Evolutionary conservation across 495 filamentous ascomycete species (phyloP).

Genomic region (Pseudomonodictys pantanalensis): DNA sequence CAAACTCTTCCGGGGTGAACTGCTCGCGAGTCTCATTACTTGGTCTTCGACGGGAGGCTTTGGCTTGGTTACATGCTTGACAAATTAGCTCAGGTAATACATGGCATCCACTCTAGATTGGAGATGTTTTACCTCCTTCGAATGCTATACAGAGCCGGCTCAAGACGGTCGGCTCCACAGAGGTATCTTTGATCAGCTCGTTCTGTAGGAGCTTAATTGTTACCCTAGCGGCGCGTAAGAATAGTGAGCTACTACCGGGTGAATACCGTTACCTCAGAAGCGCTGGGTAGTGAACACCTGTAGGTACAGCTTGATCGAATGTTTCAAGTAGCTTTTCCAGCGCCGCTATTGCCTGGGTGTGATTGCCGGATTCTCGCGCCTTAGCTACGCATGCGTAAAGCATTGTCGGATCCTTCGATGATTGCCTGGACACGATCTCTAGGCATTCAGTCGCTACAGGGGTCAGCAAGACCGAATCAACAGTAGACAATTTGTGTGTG

Average conservation of each 20-base stretch:
- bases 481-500: not conserved
- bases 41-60: constrained; percentile 36
- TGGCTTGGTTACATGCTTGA: constrained; percentile 47
- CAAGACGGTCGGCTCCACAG: not conserved
- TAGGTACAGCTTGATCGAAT: constrained; percentile 49
- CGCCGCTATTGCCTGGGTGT: constrained; percentile 53
- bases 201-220: constrained; percentile 58
- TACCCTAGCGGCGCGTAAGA: constrained; percentile 37
- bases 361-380: constrained; percentile 64
- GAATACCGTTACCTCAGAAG: constrained; percentile 54
- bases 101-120: not conserved
- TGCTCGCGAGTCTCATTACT: constrained; percentile 38
- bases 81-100: constrained; percentile 4
- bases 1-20: constrained; percentile 61
- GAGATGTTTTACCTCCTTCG: constrained; percentile 57
- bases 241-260: not conserved
- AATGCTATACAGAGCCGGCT: constrained; percentile 59
- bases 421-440: constrained; percentile 48
- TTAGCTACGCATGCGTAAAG: constrained; percentile 76
- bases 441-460: constrained; percentile 55
- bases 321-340: constrained; percentile 59
- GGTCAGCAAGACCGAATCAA: constrained; percentile 15
- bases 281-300: constrained; percentile 62
- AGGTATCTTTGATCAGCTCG: constrained; percentile 43
- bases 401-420: constrained; percentile 54